Conservation (phyloP, 2,329 filamentous ascomycete genomes). For the Passalora sequoiae region DNA sequence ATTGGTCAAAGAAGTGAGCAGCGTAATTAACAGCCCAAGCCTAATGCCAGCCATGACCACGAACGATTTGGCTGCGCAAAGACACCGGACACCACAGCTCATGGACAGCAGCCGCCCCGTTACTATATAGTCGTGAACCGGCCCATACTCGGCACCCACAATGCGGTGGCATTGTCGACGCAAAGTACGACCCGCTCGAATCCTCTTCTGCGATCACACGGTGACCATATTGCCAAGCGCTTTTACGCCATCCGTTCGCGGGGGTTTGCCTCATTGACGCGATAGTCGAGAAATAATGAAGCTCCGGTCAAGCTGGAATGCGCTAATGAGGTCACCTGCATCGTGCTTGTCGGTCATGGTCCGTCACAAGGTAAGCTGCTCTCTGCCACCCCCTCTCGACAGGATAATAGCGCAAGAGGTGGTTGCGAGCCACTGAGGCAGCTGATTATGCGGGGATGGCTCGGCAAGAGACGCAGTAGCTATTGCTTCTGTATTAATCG, state of each 20-base stretch:
- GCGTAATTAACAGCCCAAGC: conserved; percentile 11
- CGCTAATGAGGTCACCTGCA: conserved; percentile 6
- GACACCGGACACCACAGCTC: not conserved
- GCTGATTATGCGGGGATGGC: too few relatives aligned
- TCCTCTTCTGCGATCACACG: not conserved
- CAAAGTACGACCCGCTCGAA: not conserved
- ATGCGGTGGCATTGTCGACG: not conserved
- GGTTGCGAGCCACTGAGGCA: too few relatives aligned
- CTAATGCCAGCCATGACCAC: conserved; percentile 15
- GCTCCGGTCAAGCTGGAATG: conserved; percentile 5
- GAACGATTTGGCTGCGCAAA: not conserved
- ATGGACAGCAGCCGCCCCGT: not conserved
- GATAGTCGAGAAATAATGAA: conserved; percentile 5
- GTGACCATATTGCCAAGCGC: not conserved
- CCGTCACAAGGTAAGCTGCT: conserved; percentile 12
- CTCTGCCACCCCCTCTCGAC: too few relatives aligned
- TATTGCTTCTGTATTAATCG: too few relatives aligned
- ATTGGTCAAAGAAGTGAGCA: conserved; percentile 11
- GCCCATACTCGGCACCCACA: not conserved
- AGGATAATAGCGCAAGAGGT: too few relatives aligned
- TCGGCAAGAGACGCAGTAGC: too few relatives aligned
- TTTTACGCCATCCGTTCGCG: not conserved
- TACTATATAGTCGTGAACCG: conserved; percentile 4
- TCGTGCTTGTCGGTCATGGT: conserved; percentile 10
- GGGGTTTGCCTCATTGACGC: conserved; percentile 1